These are phyloP conservation scores for Boletus patriciae DNA, from an alignment of 768 basidiomycete genomes.

Conservation along the genomic window DNA sequence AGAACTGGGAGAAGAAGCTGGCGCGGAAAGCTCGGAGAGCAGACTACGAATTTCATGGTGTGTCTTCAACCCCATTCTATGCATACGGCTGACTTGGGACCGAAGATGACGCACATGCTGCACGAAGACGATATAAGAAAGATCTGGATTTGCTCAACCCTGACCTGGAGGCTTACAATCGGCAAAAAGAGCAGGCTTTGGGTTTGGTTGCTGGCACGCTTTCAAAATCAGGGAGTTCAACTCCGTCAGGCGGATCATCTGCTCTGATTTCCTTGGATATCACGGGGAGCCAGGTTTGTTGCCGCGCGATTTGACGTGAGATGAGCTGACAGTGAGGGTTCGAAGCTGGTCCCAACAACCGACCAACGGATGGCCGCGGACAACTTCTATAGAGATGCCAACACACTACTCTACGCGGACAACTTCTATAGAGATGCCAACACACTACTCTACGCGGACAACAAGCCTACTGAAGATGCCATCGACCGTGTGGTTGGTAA, in stretches of 20 bases:
- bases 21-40: constrained; percentile 80
- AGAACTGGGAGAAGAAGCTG: constrained; percentile 48
- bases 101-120: constrained; percentile 86
- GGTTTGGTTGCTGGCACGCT: constrained; percentile 74
- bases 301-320: constrained; percentile 3
- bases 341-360: constrained; percentile 51
- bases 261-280: constrained; percentile 54
- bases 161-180: constrained; percentile 82
- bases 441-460: constrained; percentile 90
- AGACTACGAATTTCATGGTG: constrained; percentile 91
- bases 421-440: constrained; percentile 96
- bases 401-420: constrained; percentile 90
- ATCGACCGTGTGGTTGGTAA: constrained; percentile 90
- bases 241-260: constrained; percentile 33
- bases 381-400: constrained; percentile 89
- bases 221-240: constrained; percentile 37
- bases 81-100: not conserved
- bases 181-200: constrained; percentile 83
- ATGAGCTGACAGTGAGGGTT: constrained; percentile 10
- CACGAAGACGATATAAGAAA: constrained; percentile 88
- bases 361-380: constrained; percentile 72
- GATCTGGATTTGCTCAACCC: constrained; percentile 87
- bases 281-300: constrained; percentile 41
- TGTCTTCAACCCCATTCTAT: constrained; percentile 21
- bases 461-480: constrained; percentile 92